Conservation (phyloP, 2,329 filamentous ascomycete genomes). For the Pyricularia grisea region DNA sequence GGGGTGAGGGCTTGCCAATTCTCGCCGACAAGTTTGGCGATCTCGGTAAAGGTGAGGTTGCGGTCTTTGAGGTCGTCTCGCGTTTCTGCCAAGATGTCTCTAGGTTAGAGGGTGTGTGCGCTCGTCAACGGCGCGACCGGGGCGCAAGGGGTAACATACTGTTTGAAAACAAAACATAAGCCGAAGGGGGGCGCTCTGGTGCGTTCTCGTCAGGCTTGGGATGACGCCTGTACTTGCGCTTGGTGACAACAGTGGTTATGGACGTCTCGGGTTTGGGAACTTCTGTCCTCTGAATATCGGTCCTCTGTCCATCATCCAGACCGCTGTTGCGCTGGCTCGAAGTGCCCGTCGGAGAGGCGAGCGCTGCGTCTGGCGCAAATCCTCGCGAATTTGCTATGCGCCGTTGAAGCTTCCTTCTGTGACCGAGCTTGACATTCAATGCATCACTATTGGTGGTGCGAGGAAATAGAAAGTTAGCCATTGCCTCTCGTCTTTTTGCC, state of each 20-base stretch:
- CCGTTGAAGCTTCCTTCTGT: conserved; percentile 77
- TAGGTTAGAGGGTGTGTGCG: background rate
- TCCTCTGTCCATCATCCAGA: conserved; percentile 37
- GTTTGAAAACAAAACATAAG: conserved; percentile 80
- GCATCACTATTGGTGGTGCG: conserved; percentile 47
- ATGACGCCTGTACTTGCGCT: conserved; percentile 70
- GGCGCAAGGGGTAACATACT: conserved; percentile 44
- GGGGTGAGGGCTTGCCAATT: conserved; percentile 67
- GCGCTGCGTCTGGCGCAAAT: conserved; percentile 41
- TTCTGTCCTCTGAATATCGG: conserved; percentile 43
- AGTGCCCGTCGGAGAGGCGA: conserved; percentile 33
- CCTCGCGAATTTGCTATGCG: conserved; percentile 69
- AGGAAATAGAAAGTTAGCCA: conserved; percentile 7
- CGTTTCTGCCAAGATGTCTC: conserved; percentile 46
- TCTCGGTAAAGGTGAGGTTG: conserved; percentile 72
- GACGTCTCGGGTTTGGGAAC: conserved; percentile 33
- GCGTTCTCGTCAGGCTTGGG: conserved; percentile 71
- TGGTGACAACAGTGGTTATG: conserved; percentile 34
- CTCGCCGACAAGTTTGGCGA: conserved; percentile 73
- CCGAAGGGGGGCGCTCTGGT: conserved; percentile 70
- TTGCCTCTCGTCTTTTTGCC: background rate
- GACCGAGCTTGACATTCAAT: conserved; percentile 69
- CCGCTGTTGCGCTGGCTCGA: conserved; percentile 29
- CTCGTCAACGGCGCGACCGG: background rate
- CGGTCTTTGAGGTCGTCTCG: conserved; percentile 69